Conservation (phyloP, 1,139 yeast species). For the Blastobotrys serpentis region DNA sequence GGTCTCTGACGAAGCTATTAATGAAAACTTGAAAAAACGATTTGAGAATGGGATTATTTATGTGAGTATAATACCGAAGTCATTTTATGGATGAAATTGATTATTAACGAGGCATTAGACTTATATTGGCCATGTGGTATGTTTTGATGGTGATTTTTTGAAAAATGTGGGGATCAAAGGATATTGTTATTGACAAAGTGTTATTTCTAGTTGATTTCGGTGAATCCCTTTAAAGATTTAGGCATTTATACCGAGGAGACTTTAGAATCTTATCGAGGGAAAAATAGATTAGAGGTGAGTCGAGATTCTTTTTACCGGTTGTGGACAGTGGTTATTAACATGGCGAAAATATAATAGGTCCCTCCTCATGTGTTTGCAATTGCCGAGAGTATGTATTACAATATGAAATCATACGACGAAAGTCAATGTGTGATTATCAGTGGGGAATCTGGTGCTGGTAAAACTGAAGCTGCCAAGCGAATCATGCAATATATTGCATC, state of each 20-base stretch:
- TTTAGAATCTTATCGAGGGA: conserved; percentile 77
- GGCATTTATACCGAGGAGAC: conserved; percentile 88
- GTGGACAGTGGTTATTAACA: conserved; percentile 1
- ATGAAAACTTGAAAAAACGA: conserved; percentile 84
- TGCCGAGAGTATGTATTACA: conserved; percentile 96
- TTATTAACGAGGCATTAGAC: conserved; percentile 32
- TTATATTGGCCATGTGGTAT: conserved; percentile 42
- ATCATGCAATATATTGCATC: conserved; percentile 98
- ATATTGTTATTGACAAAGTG: background rate
- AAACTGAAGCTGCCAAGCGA: conserved; percentile 97
- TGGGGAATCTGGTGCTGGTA: conserved; percentile 99
- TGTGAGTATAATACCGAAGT: conserved; percentile 51
- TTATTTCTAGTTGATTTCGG: conserved; percentile 62
- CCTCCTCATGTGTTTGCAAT: conserved; percentile 99
- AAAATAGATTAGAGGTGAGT: conserved; percentile 78
- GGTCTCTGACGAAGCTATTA: conserved; percentile 89
- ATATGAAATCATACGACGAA: conserved; percentile 90
- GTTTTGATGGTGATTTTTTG: conserved; percentile 12
- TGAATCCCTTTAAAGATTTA: conserved; percentile 92
- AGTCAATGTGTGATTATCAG: conserved; percentile 97
- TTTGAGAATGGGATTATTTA: conserved; percentile 88
- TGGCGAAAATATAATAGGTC: conserved; percentile 40
- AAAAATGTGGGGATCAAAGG: background rate
- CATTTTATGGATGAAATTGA: background rate
- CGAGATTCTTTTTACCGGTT: background rate